Evolutionary conservation across 169 alveolate species (phyloP), one percentile per base, ranked within the genome.

Genomic region (Plasmodium inui): DNA sequence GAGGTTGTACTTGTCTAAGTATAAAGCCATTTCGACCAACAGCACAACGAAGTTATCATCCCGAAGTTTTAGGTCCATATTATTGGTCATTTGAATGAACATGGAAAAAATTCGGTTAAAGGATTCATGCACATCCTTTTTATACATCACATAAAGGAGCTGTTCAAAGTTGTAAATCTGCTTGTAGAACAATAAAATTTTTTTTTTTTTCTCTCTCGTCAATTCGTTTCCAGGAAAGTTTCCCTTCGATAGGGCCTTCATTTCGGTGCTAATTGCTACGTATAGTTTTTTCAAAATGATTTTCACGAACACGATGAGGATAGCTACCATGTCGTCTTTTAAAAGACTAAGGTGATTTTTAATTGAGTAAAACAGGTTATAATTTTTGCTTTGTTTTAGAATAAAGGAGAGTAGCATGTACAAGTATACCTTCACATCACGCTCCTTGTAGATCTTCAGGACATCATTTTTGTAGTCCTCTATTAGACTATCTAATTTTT

Each of bases 111-210:
- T 3, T 70, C 86, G 19, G 5, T 53, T 55, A 32, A 86, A 86
- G 19, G 93, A 50, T 7, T 86, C 71, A n/a, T 14, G n/a, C 3
- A 86, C 85, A 86, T 86, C 81, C 5, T 86, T 74, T 55, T 86
- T 86, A 12, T 86, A 74, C 46, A 86, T 34, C 67, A 86, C 19
- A 30, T 86, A 86, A 10, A 76, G 57, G 57, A 86, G 17, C 12
- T 86, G 74, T 86, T 86, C 93, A 76, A 86, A 86, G 80, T 86
- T 86, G 46, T 86, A 86, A 32, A 86, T 86, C 19, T 86, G 86
- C 41, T 78, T 86, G 41, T 53, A 74, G 41, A 50, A 76, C 30
- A 76, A 39, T 32, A 86, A 44, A 50, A 86, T 44, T 22, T 55
- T 57, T 37, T 78, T 86, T 76, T 86, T 39, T 32, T 1, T 41